Evolutionary conservation across 2,329 filamentous ascomycete species (phyloP).

Genomic region (Colletotrichum sp.): DNA sequence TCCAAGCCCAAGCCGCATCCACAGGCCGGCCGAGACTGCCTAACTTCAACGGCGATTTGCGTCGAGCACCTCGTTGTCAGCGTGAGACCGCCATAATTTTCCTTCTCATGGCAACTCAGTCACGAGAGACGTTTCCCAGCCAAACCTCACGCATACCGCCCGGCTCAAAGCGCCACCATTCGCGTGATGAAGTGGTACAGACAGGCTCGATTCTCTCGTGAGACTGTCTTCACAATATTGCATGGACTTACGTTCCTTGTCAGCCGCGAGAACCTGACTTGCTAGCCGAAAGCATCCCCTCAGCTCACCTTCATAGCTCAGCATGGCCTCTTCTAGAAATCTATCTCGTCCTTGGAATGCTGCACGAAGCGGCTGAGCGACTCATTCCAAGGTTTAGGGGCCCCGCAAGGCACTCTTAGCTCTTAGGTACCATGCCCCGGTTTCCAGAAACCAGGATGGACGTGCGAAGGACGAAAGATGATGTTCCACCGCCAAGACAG

Average conservation of each 20-base stretch:
- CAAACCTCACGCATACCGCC: not conserved
- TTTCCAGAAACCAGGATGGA: not conserved
- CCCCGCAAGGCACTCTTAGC: not conserved
- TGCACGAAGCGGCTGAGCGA: not conserved
- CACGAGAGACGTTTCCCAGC: not conserved
- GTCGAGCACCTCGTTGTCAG: not conserved
- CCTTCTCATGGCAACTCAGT: not conserved
- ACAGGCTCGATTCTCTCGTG: not conserved
- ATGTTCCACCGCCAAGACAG: not conserved
- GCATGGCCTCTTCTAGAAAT: not conserved
- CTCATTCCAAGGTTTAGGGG: not conserved
- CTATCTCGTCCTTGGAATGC: not conserved
- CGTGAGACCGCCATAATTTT: not conserved
- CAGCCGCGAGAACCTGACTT: not conserved
- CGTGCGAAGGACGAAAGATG: not conserved
- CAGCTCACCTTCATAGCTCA: not conserved
- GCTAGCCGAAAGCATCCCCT: not conserved
- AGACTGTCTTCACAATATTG: not conserved
- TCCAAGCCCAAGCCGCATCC: not conserved
- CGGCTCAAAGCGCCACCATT: not conserved
- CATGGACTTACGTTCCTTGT: not conserved
- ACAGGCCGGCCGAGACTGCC: not conserved
- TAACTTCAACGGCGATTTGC: not conserved
- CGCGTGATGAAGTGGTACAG: not conserved
- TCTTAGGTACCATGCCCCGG: not conserved